Conservation (phyloP, 106 monocot genomes). For the Acorus calamus region DNA sequence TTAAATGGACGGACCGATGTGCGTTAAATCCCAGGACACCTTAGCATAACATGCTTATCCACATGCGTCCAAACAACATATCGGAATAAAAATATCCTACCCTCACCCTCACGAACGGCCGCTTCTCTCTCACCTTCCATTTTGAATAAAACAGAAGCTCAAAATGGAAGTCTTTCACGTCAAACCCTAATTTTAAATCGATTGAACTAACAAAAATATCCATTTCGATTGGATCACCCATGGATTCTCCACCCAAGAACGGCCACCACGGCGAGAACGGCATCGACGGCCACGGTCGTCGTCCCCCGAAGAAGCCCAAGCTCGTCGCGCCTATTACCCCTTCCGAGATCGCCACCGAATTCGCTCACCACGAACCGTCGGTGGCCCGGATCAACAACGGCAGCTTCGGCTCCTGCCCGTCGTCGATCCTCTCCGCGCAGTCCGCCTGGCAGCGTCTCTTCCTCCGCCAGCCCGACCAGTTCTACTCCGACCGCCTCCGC, state of each 20-base stretch:
- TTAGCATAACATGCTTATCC: no score
- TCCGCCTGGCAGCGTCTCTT: slow-evolving; percentile 11
- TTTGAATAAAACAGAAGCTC: no score
- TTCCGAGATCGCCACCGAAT: slow-evolving; percentile 25
- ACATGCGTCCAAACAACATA: no score
- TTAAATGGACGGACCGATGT: no score
- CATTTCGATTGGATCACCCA: not conserved
- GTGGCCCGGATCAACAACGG: slow-evolving; percentile 45
- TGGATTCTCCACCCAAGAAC: slow-evolving; percentile 7
- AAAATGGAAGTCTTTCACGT: no score
- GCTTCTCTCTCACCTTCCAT: no score
- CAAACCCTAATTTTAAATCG: no score
- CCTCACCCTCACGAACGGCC: no score
- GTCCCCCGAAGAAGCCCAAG: slow-evolving; percentile 14
- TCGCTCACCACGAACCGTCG: slow-evolving; percentile 30
- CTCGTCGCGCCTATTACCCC: slow-evolving; percentile 8
- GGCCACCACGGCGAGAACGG: slow-evolving; percentile 1
- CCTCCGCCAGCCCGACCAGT: slow-evolving; percentile 26
- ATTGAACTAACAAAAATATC: no score
- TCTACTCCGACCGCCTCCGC: slow-evolving; percentile 22
- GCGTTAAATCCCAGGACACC: no score
- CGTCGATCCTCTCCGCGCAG: slow-evolving; percentile 26
- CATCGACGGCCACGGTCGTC: slow-evolving; percentile 9
- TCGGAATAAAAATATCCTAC: no score
- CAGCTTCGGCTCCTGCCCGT: slow-evolving; percentile 42